Evolutionary conservation across 2,329 filamentous ascomycete species (phyloP).

Genomic region (Pyricularia sp.): DNA sequence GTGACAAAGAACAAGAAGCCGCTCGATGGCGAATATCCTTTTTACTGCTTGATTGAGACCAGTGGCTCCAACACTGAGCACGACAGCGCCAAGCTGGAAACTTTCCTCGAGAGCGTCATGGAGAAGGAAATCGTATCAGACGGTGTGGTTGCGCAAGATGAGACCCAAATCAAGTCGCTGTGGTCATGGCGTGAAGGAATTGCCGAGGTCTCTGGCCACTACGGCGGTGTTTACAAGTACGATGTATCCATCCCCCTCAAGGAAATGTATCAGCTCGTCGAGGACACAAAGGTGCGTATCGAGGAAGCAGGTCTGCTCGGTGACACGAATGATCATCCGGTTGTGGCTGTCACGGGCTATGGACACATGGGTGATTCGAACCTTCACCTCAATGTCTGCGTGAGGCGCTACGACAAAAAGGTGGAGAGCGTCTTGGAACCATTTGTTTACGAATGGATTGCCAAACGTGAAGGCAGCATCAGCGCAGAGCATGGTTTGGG

Average conservation of each 20-base stretch:
- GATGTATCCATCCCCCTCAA: slow-evolving; percentile 86
- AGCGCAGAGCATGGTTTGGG: slow-evolving; percentile 93
- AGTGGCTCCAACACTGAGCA: slow-evolving; percentile 91
- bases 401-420: slow-evolving; percentile 68
- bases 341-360: slow-evolving; percentile 85
- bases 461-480: slow-evolving; percentile 78
- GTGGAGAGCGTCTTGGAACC: slow-evolving; percentile 85
- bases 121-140: slow-evolving; percentile 73
- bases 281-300: slow-evolving; percentile 66
- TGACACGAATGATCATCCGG: slow-evolving; percentile 61
- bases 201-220: slow-evolving; percentile 76
- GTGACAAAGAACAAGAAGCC: slow-evolving; percentile 69
- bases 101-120: slow-evolving; percentile 84
- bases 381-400: slow-evolving; percentile 81
- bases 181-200: slow-evolving; percentile 94
- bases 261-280: slow-evolving; percentile 79
- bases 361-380: slow-evolving; percentile 98
- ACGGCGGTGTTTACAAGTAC: slow-evolving; percentile 96
- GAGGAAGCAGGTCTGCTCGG: slow-evolving; percentile 63
- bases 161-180: slow-evolving; percentile 72
- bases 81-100: slow-evolving; percentile 80
- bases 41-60: slow-evolving; percentile 95
- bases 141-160: slow-evolving; percentile 84
- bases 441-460: slow-evolving; percentile 95
- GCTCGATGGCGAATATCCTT: slow-evolving; percentile 72